Conservation (phyloP, 1,139 yeast species). For the Saccharomyces hybrid region DNA sequence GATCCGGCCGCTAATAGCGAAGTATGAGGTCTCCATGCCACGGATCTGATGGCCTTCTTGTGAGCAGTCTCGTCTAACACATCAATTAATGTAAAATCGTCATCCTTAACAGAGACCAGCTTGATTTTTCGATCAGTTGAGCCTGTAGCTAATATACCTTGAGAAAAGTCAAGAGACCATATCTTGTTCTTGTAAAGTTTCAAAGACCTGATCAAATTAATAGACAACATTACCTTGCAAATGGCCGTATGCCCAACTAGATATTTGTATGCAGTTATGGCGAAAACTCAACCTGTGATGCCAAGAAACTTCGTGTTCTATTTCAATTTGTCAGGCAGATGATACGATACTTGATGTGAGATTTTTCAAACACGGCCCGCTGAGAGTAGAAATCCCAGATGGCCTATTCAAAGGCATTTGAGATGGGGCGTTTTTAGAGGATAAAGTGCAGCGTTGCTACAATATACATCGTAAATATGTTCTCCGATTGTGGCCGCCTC, state of each 20-base stretch:
- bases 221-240: slow-evolving; percentile 10
- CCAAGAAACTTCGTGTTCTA: background rate
- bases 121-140: slow-evolving; percentile 77
- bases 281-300: background rate
- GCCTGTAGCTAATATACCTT: slow-evolving; percentile 61
- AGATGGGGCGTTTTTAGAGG: background rate
- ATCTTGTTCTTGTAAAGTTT: slow-evolving; percentile 65
- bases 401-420: background rate
- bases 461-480: background rate
- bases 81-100: slow-evolving; percentile 39
- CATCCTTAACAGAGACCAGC: slow-evolving; percentile 47
- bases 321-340: background rate
- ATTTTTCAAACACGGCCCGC: slow-evolving; percentile 1
- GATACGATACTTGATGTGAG: background rate
- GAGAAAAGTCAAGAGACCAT: slow-evolving; percentile 71
- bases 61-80: slow-evolving; percentile 70
- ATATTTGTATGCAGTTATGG: background rate
- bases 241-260: background rate
- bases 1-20: slow-evolving; percentile 76
- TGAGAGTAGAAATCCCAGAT: background rate
- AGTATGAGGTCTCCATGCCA: slow-evolving; percentile 72
- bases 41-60: slow-evolving; percentile 73
- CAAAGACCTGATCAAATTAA: slow-evolving; percentile 31
- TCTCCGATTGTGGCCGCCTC: background rate
- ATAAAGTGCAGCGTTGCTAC: background rate